Evolutionary conservation across 441 rosid species (phyloP).

Genomic region (Arabidopsis lyrata): DNA sequence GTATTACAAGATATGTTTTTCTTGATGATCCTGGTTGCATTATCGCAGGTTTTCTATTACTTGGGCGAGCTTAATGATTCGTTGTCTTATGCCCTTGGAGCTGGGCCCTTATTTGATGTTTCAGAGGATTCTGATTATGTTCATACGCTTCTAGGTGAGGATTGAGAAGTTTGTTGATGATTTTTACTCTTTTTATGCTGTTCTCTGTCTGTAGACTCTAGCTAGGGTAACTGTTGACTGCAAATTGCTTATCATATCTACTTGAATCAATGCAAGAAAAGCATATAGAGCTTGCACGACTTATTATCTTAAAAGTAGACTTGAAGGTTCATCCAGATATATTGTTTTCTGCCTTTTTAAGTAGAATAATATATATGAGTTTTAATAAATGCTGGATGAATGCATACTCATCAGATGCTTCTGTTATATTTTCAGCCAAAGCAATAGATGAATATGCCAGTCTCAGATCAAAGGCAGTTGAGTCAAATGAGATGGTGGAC

Average conservation of each 20-base stretch:
- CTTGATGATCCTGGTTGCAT: constrained; percentile 24
- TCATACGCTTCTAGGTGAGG: constrained; percentile 90
- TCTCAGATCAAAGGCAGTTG: constrained; percentile 79
- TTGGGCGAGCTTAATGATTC: constrained; percentile 95
- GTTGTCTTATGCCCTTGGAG: constrained; percentile 93
- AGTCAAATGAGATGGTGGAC: constrained; percentile 60
- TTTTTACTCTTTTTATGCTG: background rate
- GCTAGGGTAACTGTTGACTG: constrained; percentile 2
- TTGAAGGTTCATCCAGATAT: constrained; percentile 19
- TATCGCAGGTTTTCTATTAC: constrained; percentile 83
- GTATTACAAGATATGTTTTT: constrained; percentile 5
- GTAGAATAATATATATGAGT: constrained; percentile 10
- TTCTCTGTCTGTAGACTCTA: background rate
- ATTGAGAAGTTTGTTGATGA: constrained; percentile 22
- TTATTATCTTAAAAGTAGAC: background rate
- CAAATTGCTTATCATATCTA: constrained; percentile 1
- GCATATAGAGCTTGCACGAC: background rate
- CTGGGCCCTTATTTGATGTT: constrained; percentile 89
- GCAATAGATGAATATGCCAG: constrained; percentile 97
- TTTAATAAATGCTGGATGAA: constrained; percentile 6
- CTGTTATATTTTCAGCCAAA: constrained; percentile 64
- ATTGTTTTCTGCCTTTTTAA: background rate
- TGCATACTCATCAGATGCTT: constrained; percentile 26
- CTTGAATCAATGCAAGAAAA: background rate
- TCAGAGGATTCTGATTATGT: constrained; percentile 94